Percentiles rank a stretch among this genome's conserved stretches.
phyloP scores from a whole-genome alignment of 768 basidiomycete genomes.

The Boletus rubropictus region DNA sequence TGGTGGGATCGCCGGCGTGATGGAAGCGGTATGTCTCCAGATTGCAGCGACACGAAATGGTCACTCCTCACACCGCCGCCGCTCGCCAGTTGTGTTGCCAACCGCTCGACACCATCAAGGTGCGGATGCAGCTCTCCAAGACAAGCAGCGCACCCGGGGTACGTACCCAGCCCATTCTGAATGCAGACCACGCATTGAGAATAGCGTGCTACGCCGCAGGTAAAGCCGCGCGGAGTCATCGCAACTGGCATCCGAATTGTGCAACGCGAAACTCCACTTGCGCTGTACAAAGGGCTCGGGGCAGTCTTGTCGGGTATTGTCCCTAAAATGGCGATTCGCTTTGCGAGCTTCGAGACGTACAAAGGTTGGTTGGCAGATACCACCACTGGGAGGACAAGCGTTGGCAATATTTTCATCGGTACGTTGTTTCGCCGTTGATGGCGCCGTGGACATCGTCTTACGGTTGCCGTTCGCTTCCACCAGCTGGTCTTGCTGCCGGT shows the following conservation, averaged over 20 bases:
- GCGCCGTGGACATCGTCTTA: neutral
- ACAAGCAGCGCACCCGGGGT: slow-evolving; percentile 79
- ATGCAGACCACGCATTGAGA: neutral
- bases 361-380: slow-evolving; percentile 74
- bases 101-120: slow-evolving; percentile 98
- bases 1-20: slow-evolving; percentile 89
- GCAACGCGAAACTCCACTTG: slow-evolving; percentile 86
- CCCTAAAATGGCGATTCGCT: slow-evolving; percentile 99
- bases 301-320: slow-evolving; percentile 96
- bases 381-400: slow-evolving; percentile 70
- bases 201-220: slow-evolving; percentile 44
- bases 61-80: slow-evolving; percentile 2
- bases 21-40: slow-evolving; percentile 68
- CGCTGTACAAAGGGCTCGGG: slow-evolving; percentile 96
- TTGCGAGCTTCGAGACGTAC: slow-evolving; percentile 96
- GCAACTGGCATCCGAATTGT: slow-evolving; percentile 88
- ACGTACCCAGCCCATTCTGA: slow-evolving; percentile 31
- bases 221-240: slow-evolving; percentile 86
- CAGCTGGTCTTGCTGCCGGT: slow-evolving; percentile 92
- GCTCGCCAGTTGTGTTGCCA: slow-evolving; percentile 65
- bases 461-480: neutral
- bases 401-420: slow-evolving; percentile 86
- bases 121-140: slow-evolving; percentile 97
- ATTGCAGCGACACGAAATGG: neutral
- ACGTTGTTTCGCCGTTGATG: slow-evolving; percentile 21